Conservation (phyloP, 345 rosid genomes). For the Cardiospermum halicacabum region DNA sequence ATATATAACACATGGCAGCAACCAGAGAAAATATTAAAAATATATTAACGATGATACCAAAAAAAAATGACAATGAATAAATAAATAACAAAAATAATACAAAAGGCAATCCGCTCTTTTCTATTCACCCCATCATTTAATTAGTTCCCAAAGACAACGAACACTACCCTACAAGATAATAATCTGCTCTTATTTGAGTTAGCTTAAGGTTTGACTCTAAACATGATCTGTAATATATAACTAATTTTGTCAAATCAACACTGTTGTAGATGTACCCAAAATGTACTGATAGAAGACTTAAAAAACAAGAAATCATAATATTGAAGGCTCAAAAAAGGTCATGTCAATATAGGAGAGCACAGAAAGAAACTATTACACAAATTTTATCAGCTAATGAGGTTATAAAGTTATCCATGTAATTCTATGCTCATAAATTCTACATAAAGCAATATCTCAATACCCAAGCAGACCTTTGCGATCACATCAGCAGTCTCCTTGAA, state of each 20-base stretch:
- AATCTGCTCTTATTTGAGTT: not conserved
- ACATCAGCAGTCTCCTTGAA: conserved; percentile 88
- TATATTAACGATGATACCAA: not conserved
- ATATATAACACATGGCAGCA: not conserved
- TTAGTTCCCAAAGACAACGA: not conserved
- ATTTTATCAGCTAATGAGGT: not conserved
- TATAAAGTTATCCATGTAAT: not conserved
- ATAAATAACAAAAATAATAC: too few species aligned
- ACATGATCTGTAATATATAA: too few species aligned
- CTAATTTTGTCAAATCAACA: too few species aligned
- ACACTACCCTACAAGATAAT: not conserved
- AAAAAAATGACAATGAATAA: not conserved
- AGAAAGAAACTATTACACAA: too few species aligned
- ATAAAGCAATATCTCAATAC: not conserved
- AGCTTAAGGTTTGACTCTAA: not conserved
- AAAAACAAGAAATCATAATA: too few species aligned
- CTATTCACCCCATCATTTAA: not conserved
- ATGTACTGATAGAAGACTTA: too few species aligned
- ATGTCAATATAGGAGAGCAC: too few species aligned
- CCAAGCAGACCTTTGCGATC: conserved; percentile 66
- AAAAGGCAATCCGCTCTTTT: too few species aligned
- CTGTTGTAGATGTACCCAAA: too few species aligned
- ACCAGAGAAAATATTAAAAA: not conserved
- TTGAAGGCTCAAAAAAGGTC: too few species aligned
- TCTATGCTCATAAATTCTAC: not conserved